Conservation (phyloP, 2,329 filamentous ascomycete species). For the Penicillium sp. region DNA sequence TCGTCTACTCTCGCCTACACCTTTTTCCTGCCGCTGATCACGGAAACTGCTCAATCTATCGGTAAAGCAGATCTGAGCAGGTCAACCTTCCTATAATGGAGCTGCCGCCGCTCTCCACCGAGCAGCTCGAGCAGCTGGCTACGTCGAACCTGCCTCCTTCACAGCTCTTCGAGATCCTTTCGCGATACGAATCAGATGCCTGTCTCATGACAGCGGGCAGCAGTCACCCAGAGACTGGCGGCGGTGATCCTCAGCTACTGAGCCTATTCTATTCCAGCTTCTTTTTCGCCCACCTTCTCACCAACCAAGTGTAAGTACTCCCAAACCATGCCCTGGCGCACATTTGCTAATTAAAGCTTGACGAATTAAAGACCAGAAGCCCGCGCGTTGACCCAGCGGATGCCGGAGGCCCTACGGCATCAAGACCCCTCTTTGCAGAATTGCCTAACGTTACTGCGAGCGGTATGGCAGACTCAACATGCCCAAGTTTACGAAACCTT, state of each 20-base stretch:
- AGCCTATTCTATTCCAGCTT: conserved; percentile 41
- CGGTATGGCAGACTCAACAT: conserved; percentile 40
- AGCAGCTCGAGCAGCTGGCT: conserved; percentile 31
- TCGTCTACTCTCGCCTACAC: conserved; percentile 1
- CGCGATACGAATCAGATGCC: conserved; percentile 37
- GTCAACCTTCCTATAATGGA: conserved; percentile 23
- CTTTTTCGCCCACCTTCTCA: conserved; percentile 41
- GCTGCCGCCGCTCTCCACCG: conserved; percentile 29
- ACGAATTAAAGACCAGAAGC: conserved; percentile 35
- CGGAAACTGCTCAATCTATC: background rate
- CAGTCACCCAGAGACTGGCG: conserved; percentile 9
- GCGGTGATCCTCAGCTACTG: conserved; percentile 29
- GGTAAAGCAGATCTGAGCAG: background rate
- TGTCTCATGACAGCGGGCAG: conserved; percentile 28
- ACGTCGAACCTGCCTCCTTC: conserved; percentile 29
- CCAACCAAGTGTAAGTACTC: conserved; percentile 37
- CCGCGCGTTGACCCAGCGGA: conserved; percentile 38
- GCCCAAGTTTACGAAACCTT: conserved; percentile 37
- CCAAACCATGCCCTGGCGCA: background rate
- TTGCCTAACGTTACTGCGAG: conserved; percentile 36
- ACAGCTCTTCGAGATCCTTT: conserved; percentile 36
- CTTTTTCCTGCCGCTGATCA: background rate
- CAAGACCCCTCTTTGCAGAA: conserved; percentile 35
- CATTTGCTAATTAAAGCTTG: background rate
- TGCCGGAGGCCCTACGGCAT: conserved; percentile 32